phyloP scores from a whole-genome alignment of 2,329 filamentous ascomycete species.

The Penicillium sp. region DNA sequence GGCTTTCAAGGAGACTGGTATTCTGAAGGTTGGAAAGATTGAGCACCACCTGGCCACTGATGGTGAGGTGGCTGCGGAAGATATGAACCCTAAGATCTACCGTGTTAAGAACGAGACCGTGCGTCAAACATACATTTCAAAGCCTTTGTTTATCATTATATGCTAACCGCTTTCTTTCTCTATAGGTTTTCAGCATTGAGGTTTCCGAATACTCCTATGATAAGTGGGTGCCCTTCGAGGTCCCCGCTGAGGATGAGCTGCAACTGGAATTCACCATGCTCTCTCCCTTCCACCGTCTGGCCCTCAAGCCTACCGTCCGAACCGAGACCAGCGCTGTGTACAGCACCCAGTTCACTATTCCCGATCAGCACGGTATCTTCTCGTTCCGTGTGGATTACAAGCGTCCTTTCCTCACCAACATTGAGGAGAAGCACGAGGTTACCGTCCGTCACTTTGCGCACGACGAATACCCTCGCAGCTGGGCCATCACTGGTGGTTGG shows the following conservation, averaged over 20 bases:
- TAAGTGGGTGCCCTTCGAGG: slow-evolving; percentile 71
- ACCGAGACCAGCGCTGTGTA: slow-evolving; percentile 72
- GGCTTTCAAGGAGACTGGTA: slow-evolving; percentile 92
- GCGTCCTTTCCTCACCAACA: slow-evolving; percentile 81
- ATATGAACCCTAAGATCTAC: slow-evolving; percentile 80
- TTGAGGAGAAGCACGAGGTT: slow-evolving; percentile 94
- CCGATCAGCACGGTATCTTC: slow-evolving; percentile 98
- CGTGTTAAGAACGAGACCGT: slow-evolving; percentile 96
- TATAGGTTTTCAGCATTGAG: slow-evolving; percentile 80
- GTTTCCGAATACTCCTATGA: slow-evolving; percentile 80
- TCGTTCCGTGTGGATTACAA: slow-evolving; percentile 98
- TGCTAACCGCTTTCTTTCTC: slow-evolving; percentile 26
- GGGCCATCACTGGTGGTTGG: slow-evolving; percentile 85
- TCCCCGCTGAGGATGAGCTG: slow-evolving; percentile 69
- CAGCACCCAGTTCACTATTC: slow-evolving; percentile 73
- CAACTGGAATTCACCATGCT: slow-evolving; percentile 99
- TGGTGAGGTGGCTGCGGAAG: slow-evolving; percentile 51
- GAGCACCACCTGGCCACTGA: slow-evolving; percentile 68
- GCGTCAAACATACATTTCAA: slow-evolving; percentile 48
- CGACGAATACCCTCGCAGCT: slow-evolving; percentile 93
- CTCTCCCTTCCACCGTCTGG: slow-evolving; percentile 90
- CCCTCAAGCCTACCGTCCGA: slow-evolving; percentile 60
- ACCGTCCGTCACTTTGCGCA: slow-evolving; percentile 96
- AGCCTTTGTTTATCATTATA: not conserved
- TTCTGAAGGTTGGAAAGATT: slow-evolving; percentile 79